Percentiles rank a stretch among this genome's conserved stretches.
phyloP scores from a whole-genome alignment of 371 early-diverging fungal species.

The Circinella minor region DNA sequence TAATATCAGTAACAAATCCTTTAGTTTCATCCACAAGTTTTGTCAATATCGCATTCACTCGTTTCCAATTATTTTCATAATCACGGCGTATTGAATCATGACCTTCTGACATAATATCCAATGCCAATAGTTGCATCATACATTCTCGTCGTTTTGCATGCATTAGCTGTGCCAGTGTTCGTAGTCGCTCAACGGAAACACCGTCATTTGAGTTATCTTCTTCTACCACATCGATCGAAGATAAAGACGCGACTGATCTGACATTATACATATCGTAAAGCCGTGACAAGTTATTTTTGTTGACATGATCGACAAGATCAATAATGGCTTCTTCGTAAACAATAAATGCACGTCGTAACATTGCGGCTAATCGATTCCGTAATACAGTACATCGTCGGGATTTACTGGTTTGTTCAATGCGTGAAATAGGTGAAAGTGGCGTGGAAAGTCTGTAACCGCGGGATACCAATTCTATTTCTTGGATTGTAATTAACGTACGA shows the following conservation, averaged over 20 bases:
- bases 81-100: constrained; percentile 34
- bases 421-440: constrained; percentile 67
- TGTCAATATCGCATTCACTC: constrained; percentile 33
- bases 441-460: constrained; percentile 71
- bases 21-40: constrained; percentile 35
- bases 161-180: constrained; percentile 44
- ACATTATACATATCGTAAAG: constrained; percentile 56
- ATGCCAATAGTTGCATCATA: constrained; percentile 49
- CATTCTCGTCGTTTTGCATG: constrained; percentile 54
- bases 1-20: constrained; percentile 31
- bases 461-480: constrained; percentile 76
- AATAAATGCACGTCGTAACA: constrained; percentile 47
- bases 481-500: constrained; percentile 65
- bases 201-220: constrained; percentile 10
- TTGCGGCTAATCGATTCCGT: constrained; percentile 31
- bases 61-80: constrained; percentile 39
- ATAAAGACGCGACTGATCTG: constrained; percentile 40
- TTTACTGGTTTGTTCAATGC: constrained; percentile 67
- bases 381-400: constrained; percentile 55
- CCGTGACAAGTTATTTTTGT: constrained; percentile 34
- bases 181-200: constrained; percentile 44
- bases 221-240: constrained; percentile 30
- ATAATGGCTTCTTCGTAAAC: constrained; percentile 48
- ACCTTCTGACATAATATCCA: constrained; percentile 38
- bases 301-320: constrained; percentile 39